Evolutionary conservation across 2,329 filamentous ascomycete genomes (phyloP).

Genomic region (Podosphaera fusca): DNA sequence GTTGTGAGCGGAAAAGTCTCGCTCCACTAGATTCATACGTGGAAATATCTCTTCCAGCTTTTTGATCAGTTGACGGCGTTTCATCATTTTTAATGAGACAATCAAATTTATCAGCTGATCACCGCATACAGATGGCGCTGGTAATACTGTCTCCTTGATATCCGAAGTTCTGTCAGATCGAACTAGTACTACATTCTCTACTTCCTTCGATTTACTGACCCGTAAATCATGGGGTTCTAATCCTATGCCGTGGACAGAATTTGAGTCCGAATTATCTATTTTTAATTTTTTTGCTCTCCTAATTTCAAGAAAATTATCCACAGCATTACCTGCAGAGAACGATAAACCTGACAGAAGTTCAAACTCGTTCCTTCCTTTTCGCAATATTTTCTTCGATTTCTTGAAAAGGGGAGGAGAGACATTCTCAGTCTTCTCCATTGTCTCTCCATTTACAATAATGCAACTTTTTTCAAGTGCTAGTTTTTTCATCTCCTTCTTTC

Average conservation of each 20-base stretch:
- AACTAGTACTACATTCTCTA: background rate
- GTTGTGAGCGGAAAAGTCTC: constrained; percentile 28
- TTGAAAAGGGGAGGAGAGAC: background rate
- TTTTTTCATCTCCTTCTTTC: constrained; percentile 13
- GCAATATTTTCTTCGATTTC: constrained; percentile 4
- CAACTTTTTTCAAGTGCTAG: background rate
- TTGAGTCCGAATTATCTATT: constrained; percentile 13
- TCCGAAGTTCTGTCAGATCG: background rate
- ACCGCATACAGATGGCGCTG: constrained; percentile 4
- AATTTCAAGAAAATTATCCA: constrained; percentile 27
- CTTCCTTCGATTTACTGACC: background rate
- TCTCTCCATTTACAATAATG: background rate
- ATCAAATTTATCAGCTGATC: constrained; percentile 21
- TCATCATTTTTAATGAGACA: constrained; percentile 24
- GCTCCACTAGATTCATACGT: constrained; percentile 30
- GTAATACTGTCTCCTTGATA: constrained; percentile 3
- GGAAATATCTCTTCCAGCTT: constrained; percentile 26
- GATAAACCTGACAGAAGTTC: constrained; percentile 6
- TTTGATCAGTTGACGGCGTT: constrained; percentile 24
- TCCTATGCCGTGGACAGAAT: background rate
- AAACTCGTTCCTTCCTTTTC: constrained; percentile 7
- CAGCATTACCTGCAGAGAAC: constrained; percentile 20
- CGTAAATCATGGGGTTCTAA: background rate
- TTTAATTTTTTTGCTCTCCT: constrained; percentile 18
- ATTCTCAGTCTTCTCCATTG: too few species aligned